These are phyloP conservation scores for cucumber (Cucumis sativus) DNA, from an alignment of 306 rosid species.

Conservation along the genomic window Cucumber_9930_V3 NC_026656.2:11077501-11078000, in stretches of 20 bases:
- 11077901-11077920: too few relatives aligned
- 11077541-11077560: not conserved
- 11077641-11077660: not conserved
- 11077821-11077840: too few relatives aligned
- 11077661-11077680: not conserved
- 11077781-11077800: not conserved
- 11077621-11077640: not conserved
- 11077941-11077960: too few relatives aligned
- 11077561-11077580: not conserved
- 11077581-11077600: not conserved
- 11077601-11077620: not conserved
- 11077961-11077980: too few relatives aligned
- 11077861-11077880: too few relatives aligned
- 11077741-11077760: not conserved
- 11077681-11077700: not conserved
- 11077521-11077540: not conserved
- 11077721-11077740: not conserved
- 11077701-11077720: not conserved
- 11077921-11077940: too few relatives aligned
- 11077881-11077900: too few relatives aligned
- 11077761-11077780: not conserved
- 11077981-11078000: too few relatives aligned
- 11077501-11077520: not conserved
- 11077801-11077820: not conserved
- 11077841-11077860: too few relatives aligned